phyloP scores from a whole-genome alignment of 2,329 filamentous ascomycete species.

The Aspergillus ustus region DNA sequence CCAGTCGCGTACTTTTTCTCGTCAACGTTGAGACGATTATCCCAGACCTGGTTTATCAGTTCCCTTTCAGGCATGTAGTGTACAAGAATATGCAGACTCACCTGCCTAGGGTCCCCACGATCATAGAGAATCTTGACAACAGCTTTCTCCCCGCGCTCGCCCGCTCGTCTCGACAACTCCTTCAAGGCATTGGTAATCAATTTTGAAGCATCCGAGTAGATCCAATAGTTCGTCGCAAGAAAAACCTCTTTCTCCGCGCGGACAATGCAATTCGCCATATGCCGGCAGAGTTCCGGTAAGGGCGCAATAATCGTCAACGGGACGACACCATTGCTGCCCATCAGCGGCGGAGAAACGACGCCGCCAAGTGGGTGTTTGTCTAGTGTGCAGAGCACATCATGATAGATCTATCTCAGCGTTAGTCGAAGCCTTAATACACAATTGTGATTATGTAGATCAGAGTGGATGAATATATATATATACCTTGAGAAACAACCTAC shows the following conservation, averaged over 20 bases:
- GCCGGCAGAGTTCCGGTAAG: slow-evolving; percentile 71
- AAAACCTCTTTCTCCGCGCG: slow-evolving; percentile 74
- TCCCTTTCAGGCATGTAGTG: neutral
- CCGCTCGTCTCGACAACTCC: slow-evolving; percentile 70
- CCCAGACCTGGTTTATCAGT: slow-evolving; percentile 38
- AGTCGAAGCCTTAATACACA: neutral
- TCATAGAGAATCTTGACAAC: slow-evolving; percentile 79
- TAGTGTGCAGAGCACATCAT: slow-evolving; percentile 61
- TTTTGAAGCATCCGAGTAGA: slow-evolving; percentile 68
- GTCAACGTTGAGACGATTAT: slow-evolving; percentile 67
- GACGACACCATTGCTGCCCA: slow-evolving; percentile 65
- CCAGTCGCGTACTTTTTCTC: slow-evolving; percentile 63
- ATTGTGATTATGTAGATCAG: neutral
- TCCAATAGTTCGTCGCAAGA: slow-evolving; percentile 77
- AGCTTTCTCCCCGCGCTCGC: slow-evolving; percentile 59
- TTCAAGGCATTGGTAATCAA: slow-evolving; percentile 70
- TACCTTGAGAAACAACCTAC: slow-evolving; percentile 68
- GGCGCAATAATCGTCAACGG: slow-evolving; percentile 72
- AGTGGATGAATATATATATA: slow-evolving; percentile 43
- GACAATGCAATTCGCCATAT: slow-evolving; percentile 77
- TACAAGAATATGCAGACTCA: slow-evolving; percentile 18
- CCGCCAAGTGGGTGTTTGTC: slow-evolving; percentile 48
- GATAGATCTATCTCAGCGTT: slow-evolving; percentile 55
- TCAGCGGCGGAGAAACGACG: slow-evolving; percentile 62
- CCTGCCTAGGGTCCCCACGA: slow-evolving; percentile 67